A percentile compares a stretch with the other conserved stretches of the same genome.
These are phyloP conservation scores for Paecilomyces fulvus DNA, from an alignment of 2,329 filamentous ascomycete genomes.

Conservation along the genomic window DNA sequence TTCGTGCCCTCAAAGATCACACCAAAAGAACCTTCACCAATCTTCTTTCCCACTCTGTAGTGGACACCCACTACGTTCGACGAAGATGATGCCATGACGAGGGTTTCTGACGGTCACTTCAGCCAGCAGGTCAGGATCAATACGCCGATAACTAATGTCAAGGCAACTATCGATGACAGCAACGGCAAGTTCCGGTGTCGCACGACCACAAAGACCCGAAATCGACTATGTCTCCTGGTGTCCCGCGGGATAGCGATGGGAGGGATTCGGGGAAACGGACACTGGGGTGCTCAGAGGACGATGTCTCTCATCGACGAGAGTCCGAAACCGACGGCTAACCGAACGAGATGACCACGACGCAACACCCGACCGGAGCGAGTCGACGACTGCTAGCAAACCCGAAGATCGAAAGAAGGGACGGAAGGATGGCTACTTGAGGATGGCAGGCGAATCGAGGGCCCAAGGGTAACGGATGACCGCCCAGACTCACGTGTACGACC, in stretches of 20 bases:
- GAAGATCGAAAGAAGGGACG: background rate
- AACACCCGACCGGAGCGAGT: background rate
- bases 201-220: background rate
- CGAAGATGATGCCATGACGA: conserved; percentile 71
- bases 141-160: background rate
- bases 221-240: background rate
- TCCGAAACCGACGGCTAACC: background rate
- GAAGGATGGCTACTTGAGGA: background rate
- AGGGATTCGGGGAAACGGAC: background rate
- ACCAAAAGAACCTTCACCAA: conserved; percentile 96
- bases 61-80: conserved; percentile 98
- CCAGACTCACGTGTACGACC: background rate
- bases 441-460: background rate
- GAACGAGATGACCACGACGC: background rate
- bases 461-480: background rate
- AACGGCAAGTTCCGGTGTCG: background rate
- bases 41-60: conserved; percentile 98
- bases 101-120: background rate
- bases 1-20: conserved; percentile 99
- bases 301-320: background rate
- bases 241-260: background rate
- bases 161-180: background rate
- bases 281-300: background rate
- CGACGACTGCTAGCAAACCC: background rate
- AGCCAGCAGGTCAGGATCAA: background rate